Evolutionary conservation across 305 asterid genomes (phyloP), one percentile per base, ranked within the genome.

Genomic region (Fraxinus paxiana): DNA sequence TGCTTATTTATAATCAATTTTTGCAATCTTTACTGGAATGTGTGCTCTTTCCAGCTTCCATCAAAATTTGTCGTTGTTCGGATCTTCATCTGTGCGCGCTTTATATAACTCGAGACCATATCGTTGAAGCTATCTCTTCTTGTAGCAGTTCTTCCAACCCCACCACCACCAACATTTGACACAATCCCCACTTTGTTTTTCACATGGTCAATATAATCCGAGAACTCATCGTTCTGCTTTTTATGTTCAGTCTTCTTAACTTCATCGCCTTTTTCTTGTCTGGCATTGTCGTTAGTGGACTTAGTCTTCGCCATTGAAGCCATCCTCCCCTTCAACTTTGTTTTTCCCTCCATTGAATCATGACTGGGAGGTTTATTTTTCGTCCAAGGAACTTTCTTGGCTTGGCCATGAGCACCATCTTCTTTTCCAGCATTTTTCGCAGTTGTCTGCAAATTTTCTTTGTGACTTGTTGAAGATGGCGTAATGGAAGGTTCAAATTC

Each of bases 61-160:
- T 59, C 90, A 22, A 78, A 82, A 35, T 20, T 83, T 2, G 87
- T 84, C 1, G 88, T 80, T 1, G 82, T 85, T 72, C 88, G 84
- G 34, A 88, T 83, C 85, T 89, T 87, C 20, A 81, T 76, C 82
- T 74, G 90, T 15, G 91, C 85, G 6, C 81, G 86, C 59, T 86
- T 67, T 76, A 91, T 90, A 67, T 88, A 92, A 69, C 46, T 78
- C 34, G 85, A 75, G n/a, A 88, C 82, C 83, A 80, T 89, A 54
- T 90, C 91, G 35, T 90, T 83, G 56, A 92, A 84, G 67, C 96
- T 92, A 28, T 92, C 97, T 38, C 90, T 87, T 82, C 90, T 87
- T 20, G 84, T 56, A 0, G 86, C 43, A 9, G 33, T 79, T 77
- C 78, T 88, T 20, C n/a, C 78, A 48, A 31, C 13, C 12, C 22